phyloP scores from a whole-genome alignment of 345 rosid genomes.

The Brassica cretica region DNA sequence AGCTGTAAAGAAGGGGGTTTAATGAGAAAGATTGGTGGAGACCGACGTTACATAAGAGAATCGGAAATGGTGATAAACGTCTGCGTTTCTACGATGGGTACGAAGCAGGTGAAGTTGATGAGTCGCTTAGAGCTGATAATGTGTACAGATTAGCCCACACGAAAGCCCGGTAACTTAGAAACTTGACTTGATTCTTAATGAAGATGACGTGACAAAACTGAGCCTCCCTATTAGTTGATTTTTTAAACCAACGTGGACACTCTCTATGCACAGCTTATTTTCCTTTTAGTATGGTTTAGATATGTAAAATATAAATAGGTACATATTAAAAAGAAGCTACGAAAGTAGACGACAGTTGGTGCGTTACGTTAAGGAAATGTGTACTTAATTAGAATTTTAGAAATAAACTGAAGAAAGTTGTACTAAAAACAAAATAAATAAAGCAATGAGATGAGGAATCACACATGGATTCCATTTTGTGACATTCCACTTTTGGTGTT shows the following conservation, averaged over 20 bases:
- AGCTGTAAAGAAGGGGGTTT: background rate
- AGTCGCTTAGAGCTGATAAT: background rate
- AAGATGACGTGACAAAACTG: background rate
- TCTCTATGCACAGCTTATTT: no score
- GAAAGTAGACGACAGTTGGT: constrained; percentile 24
- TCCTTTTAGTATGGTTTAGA: no score
- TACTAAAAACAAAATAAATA: constrained; percentile 4
- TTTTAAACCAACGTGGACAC: no score
- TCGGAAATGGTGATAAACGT: background rate
- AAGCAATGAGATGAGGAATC: constrained; percentile 28
- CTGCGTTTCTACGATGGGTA: background rate
- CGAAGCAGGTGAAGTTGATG: background rate
- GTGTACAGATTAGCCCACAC: background rate
- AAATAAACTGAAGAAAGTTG: background rate
- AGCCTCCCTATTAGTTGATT: background rate
- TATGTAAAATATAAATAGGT: no score
- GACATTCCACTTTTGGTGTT: constrained; percentile 27
- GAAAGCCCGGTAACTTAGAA: background rate
- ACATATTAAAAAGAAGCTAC: background rate
- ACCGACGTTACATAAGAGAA: background rate
- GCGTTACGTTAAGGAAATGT: background rate
- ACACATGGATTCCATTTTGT: constrained; percentile 42
- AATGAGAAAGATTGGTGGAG: background rate
- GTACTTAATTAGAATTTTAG: background rate
- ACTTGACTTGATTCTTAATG: background rate